Percentiles rank a stretch among this genome's conserved stretches.
Conservation (phyloP, 2,329 filamentous ascomycete species). For the Colletotrichum tabaci region DNA sequence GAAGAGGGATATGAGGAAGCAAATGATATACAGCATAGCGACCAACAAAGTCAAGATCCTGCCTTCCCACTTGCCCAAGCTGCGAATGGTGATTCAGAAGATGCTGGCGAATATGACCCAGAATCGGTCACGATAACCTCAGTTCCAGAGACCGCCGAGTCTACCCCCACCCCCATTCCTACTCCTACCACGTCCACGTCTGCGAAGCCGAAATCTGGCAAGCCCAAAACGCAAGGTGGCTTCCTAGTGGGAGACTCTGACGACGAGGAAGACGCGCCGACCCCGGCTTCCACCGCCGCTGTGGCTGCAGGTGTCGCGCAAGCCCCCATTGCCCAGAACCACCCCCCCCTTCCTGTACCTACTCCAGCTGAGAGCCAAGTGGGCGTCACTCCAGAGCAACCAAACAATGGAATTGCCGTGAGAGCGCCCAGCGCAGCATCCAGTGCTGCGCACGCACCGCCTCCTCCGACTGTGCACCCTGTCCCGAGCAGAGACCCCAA, state of each 20-base stretch:
- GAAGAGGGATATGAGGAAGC: slow-evolving; percentile 68
- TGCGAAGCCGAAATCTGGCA: slow-evolving; percentile 54
- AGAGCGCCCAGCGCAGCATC: slow-evolving; percentile 52
- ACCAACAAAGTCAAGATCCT: slow-evolving; percentile 67
- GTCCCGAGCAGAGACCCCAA: slow-evolving; percentile 62
- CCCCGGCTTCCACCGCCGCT: slow-evolving; percentile 30
- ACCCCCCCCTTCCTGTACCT: slow-evolving; percentile 25
- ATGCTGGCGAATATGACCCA: slow-evolving; percentile 66
- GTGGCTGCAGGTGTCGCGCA: slow-evolving; percentile 16
- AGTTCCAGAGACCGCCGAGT: slow-evolving; percentile 49
- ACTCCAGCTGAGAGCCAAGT: slow-evolving; percentile 39
- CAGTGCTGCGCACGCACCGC: slow-evolving; percentile 57
- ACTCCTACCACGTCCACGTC: slow-evolving; percentile 42
- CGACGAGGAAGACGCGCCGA: slow-evolving; percentile 63
- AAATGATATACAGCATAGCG: slow-evolving; percentile 70
- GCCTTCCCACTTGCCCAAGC: slow-evolving; percentile 59
- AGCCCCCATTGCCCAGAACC: slow-evolving; percentile 15
- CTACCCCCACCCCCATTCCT: slow-evolving; percentile 44
- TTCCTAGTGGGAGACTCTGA: slow-evolving; percentile 74
- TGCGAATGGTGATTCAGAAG: slow-evolving; percentile 58
- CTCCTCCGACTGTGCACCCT: slow-evolving; percentile 44
- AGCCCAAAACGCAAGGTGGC: slow-evolving; percentile 73
- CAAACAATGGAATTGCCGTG: slow-evolving; percentile 44
- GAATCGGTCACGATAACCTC: slow-evolving; percentile 64
- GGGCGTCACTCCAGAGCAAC: slow-evolving; percentile 37